These are phyloP conservation scores for Hymenoscyphus infarciens DNA, from an alignment of 2,329 filamentous ascomycete genomes.

Conservation along the genomic window DNA sequence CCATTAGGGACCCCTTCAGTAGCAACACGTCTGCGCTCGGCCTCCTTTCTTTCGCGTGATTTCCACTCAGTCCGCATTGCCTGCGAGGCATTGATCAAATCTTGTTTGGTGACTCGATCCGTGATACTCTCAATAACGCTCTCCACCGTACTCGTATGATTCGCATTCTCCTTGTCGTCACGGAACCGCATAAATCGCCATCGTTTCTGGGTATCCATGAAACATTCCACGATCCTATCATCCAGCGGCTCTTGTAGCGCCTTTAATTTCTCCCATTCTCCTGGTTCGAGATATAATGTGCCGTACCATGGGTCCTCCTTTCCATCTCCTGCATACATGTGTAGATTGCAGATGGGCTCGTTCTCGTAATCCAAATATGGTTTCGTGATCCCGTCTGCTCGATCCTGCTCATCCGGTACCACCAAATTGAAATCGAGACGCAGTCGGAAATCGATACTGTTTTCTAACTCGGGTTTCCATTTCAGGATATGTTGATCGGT, in stretches of 20 bases:
- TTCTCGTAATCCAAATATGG: slow-evolving; percentile 76
- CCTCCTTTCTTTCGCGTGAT: slow-evolving; percentile 53
- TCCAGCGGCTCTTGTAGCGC: slow-evolving; percentile 70
- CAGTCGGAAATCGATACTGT: slow-evolving; percentile 89
- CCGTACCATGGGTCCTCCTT: slow-evolving; percentile 52
- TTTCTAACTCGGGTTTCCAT: slow-evolving; percentile 95
- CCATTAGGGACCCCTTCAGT: not conserved
- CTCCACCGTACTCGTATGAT: slow-evolving; percentile 78
- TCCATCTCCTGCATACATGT: slow-evolving; percentile 62
- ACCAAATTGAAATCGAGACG: slow-evolving; percentile 69
- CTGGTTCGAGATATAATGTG: slow-evolving; percentile 63
- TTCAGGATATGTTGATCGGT: slow-evolving; percentile 94
- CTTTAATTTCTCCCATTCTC: slow-evolving; percentile 85
- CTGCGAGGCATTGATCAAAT: slow-evolving; percentile 67
- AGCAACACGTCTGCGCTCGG: slow-evolving; percentile 12
- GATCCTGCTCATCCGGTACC: slow-evolving; percentile 65
- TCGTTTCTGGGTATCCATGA: slow-evolving; percentile 66
- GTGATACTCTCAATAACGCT: slow-evolving; percentile 88
- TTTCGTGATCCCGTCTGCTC: slow-evolving; percentile 59
- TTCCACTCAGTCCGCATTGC: slow-evolving; percentile 67
- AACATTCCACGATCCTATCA: slow-evolving; percentile 86
- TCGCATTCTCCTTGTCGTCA: slow-evolving; percentile 88
- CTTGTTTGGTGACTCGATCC: slow-evolving; percentile 78
- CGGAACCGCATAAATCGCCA: slow-evolving; percentile 90
- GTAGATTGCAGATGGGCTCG: slow-evolving; percentile 69